A percentile compares a stretch with the other conserved stretches of the same genome.
Conservation (phyloP, 2,329 filamentous ascomycete species). For the Cladosporium sphaerospermum region DNA sequence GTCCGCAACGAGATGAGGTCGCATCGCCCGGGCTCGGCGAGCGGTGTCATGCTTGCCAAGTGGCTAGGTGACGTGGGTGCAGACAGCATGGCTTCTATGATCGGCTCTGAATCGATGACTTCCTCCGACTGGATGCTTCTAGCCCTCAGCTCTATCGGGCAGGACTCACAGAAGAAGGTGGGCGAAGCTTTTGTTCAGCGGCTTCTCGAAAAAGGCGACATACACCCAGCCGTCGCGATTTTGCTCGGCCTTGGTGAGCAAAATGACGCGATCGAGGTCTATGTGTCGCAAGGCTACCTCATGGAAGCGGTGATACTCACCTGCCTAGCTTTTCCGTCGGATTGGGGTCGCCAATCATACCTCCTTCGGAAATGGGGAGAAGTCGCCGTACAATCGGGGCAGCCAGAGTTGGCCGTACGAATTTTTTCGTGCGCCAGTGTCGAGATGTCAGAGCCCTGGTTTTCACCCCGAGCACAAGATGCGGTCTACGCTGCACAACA, state of each 20-base stretch:
- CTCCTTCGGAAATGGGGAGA: slow-evolving; percentile 94
- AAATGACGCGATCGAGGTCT: slow-evolving; percentile 93
- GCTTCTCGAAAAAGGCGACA: slow-evolving; percentile 79
- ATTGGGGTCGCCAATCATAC: slow-evolving; percentile 86
- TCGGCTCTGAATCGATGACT: slow-evolving; percentile 75
- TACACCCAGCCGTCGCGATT: slow-evolving; percentile 88
- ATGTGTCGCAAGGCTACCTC: slow-evolving; percentile 82
- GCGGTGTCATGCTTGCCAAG: slow-evolving; percentile 76
- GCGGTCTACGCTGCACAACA: slow-evolving; percentile 50
- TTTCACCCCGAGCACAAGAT: slow-evolving; percentile 70
- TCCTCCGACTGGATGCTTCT: slow-evolving; percentile 96
- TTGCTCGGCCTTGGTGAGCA: slow-evolving; percentile 86
- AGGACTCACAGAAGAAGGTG: slow-evolving; percentile 74
- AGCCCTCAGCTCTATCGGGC: slow-evolving; percentile 79
- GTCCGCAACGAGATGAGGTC: slow-evolving; percentile 77
- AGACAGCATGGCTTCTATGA: slow-evolving; percentile 71
- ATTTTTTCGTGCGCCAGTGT: slow-evolving; percentile 88
- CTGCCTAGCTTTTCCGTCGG: slow-evolving; percentile 71
- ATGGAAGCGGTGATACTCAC: slow-evolving; percentile 91
- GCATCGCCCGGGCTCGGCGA: slow-evolving; percentile 67
- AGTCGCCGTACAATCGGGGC: slow-evolving; percentile 75
- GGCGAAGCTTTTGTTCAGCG: slow-evolving; percentile 86
- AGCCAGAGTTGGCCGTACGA: slow-evolving; percentile 83
- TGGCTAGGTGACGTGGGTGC: slow-evolving; percentile 85
- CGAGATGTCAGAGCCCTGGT: slow-evolving; percentile 81